These are phyloP conservation scores for Dipodascus geniculatus DNA, from an alignment of 805 yeast genomes.

Conservation along the genomic window DNA sequence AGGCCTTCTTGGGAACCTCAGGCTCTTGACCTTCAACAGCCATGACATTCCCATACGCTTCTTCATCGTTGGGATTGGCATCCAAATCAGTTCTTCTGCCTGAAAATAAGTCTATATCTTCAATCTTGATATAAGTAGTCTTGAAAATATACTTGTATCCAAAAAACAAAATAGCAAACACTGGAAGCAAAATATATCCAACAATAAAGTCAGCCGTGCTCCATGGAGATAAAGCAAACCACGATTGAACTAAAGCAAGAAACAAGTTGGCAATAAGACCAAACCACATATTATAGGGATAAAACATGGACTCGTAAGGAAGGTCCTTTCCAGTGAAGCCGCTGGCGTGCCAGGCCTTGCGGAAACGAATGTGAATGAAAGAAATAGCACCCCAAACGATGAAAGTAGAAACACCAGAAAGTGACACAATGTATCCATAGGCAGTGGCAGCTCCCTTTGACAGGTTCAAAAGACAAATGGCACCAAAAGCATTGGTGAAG, in stretches of 20 bases:
- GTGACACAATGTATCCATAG: slow-evolving; percentile 45
- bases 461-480: slow-evolving; percentile 44
- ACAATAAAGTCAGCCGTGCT: slow-evolving; percentile 44
- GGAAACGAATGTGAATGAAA: slow-evolving; percentile 43
- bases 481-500: slow-evolving; percentile 42
- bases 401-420: slow-evolving; percentile 57
- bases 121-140: slow-evolving; percentile 30
- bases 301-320: slow-evolving; percentile 40
- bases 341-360: slow-evolving; percentile 34
- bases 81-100: slow-evolving; percentile 32
- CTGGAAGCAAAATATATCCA: slow-evolving; percentile 51
- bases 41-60: background rate
- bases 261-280: slow-evolving; percentile 41
- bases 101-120: slow-evolving; percentile 31
- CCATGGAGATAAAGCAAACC: slow-evolving; percentile 52
- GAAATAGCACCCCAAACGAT: slow-evolving; percentile 57
- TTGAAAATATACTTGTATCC: slow-evolving; percentile 25
- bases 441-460: slow-evolving; percentile 50
- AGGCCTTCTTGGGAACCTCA: background rate
- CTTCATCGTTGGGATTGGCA: background rate
- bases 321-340: slow-evolving; percentile 35
- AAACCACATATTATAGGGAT: slow-evolving; percentile 39
- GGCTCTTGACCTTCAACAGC: background rate
- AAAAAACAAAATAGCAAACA: slow-evolving; percentile 38
- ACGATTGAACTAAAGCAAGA: slow-evolving; percentile 51